These are phyloP conservation scores for Amylocystis lapponica DNA, from an alignment of 768 basidiomycete species.

Conservation along the genomic window DNA sequence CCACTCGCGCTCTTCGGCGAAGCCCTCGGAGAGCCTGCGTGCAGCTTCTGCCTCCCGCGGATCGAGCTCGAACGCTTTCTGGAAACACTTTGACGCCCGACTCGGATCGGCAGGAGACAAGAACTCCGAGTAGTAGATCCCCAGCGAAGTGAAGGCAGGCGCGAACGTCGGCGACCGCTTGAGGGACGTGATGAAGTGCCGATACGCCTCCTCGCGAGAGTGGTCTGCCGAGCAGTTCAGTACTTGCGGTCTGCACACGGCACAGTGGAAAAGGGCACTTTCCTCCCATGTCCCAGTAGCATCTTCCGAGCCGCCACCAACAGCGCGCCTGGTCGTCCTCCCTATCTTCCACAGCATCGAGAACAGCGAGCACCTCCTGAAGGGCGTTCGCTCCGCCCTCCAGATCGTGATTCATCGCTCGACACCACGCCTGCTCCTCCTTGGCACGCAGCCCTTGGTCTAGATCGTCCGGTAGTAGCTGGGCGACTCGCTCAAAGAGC, in stretches of 20 bases:
- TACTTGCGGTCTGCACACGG: neutral
- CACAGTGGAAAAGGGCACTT: constrained; percentile 16
- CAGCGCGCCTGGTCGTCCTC: constrained; percentile 67
- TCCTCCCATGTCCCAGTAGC: constrained; percentile 72
- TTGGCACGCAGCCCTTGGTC: constrained; percentile 53
- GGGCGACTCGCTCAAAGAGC: constrained; percentile 55
- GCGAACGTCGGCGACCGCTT: constrained; percentile 74
- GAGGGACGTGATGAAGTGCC: constrained; percentile 72
- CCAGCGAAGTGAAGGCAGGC: constrained; percentile 90
- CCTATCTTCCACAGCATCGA: constrained; percentile 42
- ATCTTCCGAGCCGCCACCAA: constrained; percentile 80
- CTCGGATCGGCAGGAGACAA: constrained; percentile 70
- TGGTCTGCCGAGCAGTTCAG: constrained; percentile 29
- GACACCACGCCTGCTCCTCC: constrained; percentile 88
- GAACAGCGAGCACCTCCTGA: constrained; percentile 37
- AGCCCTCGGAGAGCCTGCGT: constrained; percentile 74
- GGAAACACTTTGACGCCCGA: constrained; percentile 91
- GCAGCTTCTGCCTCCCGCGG: constrained; percentile 85
- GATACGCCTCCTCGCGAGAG: constrained; percentile 62
- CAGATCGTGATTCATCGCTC: constrained; percentile 43
- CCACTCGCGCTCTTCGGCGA: constrained; percentile 93
- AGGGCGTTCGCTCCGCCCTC: constrained; percentile 45
- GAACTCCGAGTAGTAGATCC: constrained; percentile 77
- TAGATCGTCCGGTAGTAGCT: constrained; percentile 39
- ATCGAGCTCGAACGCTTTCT: constrained; percentile 97